Conservation (phyloP, 2,329 filamentous ascomycete genomes). For the Mycosphaerella arachidis region DNA sequence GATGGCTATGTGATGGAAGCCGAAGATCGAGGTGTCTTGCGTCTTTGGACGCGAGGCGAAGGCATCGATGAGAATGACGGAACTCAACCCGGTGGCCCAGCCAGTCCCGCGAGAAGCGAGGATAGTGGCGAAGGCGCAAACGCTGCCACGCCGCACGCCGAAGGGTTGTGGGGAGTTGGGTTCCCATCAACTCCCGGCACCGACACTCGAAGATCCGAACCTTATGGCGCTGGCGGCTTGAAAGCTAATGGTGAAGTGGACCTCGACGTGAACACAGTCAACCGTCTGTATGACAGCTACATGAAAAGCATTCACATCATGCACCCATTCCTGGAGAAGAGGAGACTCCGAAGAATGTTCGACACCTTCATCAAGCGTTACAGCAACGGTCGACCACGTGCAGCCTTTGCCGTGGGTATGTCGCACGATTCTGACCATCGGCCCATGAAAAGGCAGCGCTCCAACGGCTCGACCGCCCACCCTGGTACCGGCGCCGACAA, state of each 20-base stretch:
- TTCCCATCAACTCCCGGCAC: slow-evolving; percentile 33
- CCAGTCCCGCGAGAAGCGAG: slow-evolving; percentile 39
- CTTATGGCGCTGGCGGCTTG: slow-evolving; percentile 45
- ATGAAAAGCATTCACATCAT: slow-evolving; percentile 58
- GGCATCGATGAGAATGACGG: slow-evolving; percentile 37
- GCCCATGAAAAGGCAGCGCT: slow-evolving; percentile 30
- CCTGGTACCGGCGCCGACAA: slow-evolving; percentile 10
- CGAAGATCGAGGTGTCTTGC: slow-evolving; percentile 35
- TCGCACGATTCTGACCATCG: slow-evolving; percentile 25
- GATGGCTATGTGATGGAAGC: slow-evolving; percentile 36
- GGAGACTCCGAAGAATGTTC: slow-evolving; percentile 50
- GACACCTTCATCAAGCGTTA: slow-evolving; percentile 48
- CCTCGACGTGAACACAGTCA: slow-evolving; percentile 49
- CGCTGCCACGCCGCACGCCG: slow-evolving; percentile 40
- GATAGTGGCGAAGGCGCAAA: slow-evolving; percentile 28
- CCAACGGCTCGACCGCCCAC: slow-evolving; percentile 26
- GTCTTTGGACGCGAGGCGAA: slow-evolving; percentile 36
- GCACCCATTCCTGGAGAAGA: slow-evolving; percentile 59
- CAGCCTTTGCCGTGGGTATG: slow-evolving; percentile 26
- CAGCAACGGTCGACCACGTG: slow-evolving; percentile 32
- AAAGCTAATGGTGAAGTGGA: slow-evolving; percentile 51
- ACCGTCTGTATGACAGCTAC: slow-evolving; percentile 52
- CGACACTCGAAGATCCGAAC: slow-evolving; percentile 29
- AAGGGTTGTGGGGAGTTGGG: slow-evolving; percentile 50
- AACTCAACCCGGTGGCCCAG: slow-evolving; percentile 31